Conservation (phyloP, 495 filamentous ascomycete species). For the Rhypophila decipiens region DNA sequence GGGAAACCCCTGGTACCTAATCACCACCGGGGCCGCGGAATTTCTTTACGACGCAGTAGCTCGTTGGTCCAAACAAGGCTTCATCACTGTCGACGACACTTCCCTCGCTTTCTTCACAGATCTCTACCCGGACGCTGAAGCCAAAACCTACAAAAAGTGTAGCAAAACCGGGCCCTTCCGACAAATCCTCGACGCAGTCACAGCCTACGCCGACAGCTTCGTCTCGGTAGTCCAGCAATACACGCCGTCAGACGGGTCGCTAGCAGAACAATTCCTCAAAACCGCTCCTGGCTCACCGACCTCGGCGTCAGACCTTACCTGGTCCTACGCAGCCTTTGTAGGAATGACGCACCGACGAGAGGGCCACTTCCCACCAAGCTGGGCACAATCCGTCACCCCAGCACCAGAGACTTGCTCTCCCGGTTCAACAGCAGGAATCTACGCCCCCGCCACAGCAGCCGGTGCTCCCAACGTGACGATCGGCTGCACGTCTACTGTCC, state of each 20-base stretch:
- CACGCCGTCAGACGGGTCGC: conserved; percentile 45
- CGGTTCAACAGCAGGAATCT: conserved; percentile 48
- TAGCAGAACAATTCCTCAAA: conserved; percentile 55
- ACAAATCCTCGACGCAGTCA: conserved; percentile 39
- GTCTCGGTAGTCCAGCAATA: conserved; percentile 46
- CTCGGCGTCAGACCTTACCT: conserved; percentile 57
- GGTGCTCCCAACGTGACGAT: conserved; percentile 43
- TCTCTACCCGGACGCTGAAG: conserved; percentile 36
- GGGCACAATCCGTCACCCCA: conserved; percentile 32
- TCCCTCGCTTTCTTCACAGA: conserved; percentile 51
- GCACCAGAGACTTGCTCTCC: conserved; percentile 46
- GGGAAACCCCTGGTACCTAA: conserved; percentile 60
- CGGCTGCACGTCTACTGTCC: conserved; percentile 46
- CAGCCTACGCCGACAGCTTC: conserved; percentile 55
- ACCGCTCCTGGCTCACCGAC: conserved; percentile 36
- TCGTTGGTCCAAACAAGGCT: conserved; percentile 46
- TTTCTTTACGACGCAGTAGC: conserved; percentile 55
- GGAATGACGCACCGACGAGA: conserved; percentile 42
- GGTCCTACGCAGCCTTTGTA: conserved; percentile 57
- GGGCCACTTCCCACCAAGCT: conserved; percentile 45
- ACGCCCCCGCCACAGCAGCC: conserved; percentile 45
- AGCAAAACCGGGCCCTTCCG: conserved; percentile 31
- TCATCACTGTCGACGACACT: conserved; percentile 39
- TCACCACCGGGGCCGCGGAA: conserved; percentile 54
- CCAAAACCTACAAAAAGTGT: conserved; percentile 35